A percentile compares a stretch with the other conserved stretches of the same genome.
phyloP scores from a whole-genome alignment of 495 filamentous ascomycete species.

The Xylaria curta region DNA sequence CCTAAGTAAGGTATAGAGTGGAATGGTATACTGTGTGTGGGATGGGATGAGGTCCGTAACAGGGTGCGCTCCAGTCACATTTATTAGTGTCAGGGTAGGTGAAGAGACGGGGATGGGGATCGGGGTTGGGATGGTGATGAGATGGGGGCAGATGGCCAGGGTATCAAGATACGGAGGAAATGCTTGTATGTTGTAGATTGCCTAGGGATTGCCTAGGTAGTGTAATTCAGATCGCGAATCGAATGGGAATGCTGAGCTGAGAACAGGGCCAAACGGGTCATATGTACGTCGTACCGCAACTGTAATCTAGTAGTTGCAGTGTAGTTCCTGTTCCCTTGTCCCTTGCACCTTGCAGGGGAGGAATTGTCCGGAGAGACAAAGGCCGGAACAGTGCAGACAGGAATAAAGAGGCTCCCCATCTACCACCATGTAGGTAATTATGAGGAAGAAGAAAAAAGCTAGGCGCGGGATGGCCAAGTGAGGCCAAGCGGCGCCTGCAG shows the following conservation, averaged over 20 bases:
- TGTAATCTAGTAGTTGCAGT: conserved; percentile 8
- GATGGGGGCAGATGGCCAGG: conserved; percentile 13
- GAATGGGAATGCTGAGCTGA: conserved; percentile 23
- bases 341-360: conserved; percentile 22
- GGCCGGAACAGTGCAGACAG: conserved; percentile 27
- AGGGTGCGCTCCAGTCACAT: background rate
- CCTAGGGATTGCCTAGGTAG: background rate
- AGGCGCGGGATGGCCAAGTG: conserved; percentile 34
- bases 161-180: conserved; percentile 9
- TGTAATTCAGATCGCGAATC: conserved; percentile 26
- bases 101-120: conserved; percentile 8
- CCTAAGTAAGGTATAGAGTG: conserved; percentile 2
- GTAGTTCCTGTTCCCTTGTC: conserved; percentile 15
- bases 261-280: conserved; percentile 21
- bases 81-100: background rate
- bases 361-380: conserved; percentile 26
- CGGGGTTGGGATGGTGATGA: conserved; percentile 16
- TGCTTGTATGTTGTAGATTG: background rate
- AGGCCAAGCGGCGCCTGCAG: conserved; percentile 25
- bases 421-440: conserved; percentile 36
- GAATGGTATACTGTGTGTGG: background rate
- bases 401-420: conserved; percentile 44
- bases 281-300: conserved; percentile 19
- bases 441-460: conserved; percentile 32
- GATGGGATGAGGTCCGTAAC: conserved; percentile 6